These are phyloP conservation scores for Raphidocelis subcapitata DNA, from an alignment of 139 green algal genomes.

Conservation along the genomic window DNA sequence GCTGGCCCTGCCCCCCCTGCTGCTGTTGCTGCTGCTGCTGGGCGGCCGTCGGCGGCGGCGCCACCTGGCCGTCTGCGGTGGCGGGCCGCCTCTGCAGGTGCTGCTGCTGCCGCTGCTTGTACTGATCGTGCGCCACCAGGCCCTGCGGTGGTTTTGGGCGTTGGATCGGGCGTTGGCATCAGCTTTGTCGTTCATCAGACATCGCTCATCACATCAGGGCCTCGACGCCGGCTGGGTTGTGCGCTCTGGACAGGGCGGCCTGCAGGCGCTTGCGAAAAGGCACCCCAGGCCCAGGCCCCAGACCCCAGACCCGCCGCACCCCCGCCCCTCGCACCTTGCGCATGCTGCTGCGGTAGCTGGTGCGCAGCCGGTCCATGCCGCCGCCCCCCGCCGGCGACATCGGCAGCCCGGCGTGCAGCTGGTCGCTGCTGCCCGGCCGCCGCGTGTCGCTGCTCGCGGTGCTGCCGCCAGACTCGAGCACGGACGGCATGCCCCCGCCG, in stretches of 20 bases:
- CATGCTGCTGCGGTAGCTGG: conserved; percentile 21
- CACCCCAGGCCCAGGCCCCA: neutral
- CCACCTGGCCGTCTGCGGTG: neutral
- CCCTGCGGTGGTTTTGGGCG: conserved; percentile 1
- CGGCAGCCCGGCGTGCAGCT: no score
- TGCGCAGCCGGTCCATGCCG: neutral
- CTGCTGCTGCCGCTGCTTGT: conserved; percentile 12
- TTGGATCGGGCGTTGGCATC: neutral
- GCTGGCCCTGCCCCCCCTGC: neutral
- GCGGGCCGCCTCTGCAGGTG: no score
- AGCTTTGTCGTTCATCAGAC: neutral
- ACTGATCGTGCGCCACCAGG: conserved; percentile 30
- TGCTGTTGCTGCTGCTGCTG: conserved; percentile 13
- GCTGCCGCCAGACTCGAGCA: no score
- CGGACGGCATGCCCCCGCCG: no score
- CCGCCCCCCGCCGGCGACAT: no score
- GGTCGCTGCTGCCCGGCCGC: no score
- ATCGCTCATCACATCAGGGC: no score
- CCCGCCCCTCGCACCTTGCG: conserved; percentile 3
- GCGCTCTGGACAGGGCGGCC: neutral
- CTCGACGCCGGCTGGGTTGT: neutral
- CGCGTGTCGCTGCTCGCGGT: no score
- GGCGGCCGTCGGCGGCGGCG: no score
- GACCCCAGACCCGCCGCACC: neutral
- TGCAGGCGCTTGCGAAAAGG: neutral